phyloP scores from a whole-genome alignment of 2,329 filamentous ascomycete genomes.

The Tetracladium maxilliforme region DNA sequence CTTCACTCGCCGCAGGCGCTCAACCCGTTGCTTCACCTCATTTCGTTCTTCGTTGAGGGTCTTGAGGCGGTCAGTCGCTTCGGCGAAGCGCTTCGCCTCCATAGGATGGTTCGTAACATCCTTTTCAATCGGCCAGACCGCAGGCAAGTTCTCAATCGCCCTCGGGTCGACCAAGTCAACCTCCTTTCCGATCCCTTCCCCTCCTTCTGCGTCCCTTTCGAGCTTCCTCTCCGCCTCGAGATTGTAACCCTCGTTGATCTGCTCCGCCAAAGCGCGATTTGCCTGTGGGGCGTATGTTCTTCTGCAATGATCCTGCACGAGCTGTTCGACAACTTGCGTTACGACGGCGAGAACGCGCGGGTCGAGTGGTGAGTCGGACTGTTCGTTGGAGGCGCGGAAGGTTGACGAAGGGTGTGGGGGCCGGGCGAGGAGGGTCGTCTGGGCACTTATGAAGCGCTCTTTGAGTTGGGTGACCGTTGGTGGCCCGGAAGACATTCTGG shows the following conservation, averaged over 20 bases:
- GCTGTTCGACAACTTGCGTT: too few relatives aligned
- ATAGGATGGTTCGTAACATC: conserved; percentile 27
- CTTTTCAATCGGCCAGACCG: conserved; percentile 16
- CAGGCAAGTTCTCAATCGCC: conserved; percentile 12
- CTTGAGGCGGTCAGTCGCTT: conserved; percentile 31
- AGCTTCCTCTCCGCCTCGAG: conserved; percentile 22
- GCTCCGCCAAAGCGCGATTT: conserved; percentile 57
- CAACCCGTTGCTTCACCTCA: conserved; percentile 24
- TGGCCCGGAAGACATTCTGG: too few relatives aligned
- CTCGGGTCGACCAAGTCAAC: conserved; percentile 12
- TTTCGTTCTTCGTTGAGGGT: conserved; percentile 30
- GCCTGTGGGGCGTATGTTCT: conserved; percentile 57
- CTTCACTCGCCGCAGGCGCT: conserved; percentile 31
- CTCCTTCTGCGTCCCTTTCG: conserved; percentile 14
- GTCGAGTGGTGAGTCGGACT: too few relatives aligned
- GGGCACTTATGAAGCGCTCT: too few relatives aligned
- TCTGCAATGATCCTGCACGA: too few relatives aligned
- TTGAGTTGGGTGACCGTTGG: too few relatives aligned
- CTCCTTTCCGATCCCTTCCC: conserved; percentile 21
- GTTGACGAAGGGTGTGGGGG: too few relatives aligned
- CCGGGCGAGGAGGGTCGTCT: too few relatives aligned
- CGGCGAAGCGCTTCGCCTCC: conserved; percentile 33
- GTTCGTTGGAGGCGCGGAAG: too few relatives aligned
- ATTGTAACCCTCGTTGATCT: conserved; percentile 53
- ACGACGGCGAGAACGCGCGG: too few relatives aligned